Percentiles rank a stretch among this genome's conserved stretches.
phyloP scores from a whole-genome alignment of 768 basidiomycete genomes.

The button mushroom (Agaricus bisporus) region DNA sequence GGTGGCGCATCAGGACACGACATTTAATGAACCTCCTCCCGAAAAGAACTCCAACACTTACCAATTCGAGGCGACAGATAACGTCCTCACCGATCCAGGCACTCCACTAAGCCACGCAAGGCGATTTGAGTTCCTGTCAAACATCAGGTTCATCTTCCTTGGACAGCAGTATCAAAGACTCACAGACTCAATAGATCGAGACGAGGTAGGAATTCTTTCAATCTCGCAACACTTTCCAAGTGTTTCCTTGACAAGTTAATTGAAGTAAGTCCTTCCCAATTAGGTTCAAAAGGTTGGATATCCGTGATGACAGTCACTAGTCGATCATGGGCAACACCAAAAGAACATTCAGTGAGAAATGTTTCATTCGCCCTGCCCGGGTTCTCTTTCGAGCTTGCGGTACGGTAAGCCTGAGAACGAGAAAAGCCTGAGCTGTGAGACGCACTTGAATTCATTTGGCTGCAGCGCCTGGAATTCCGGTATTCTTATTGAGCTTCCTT shows the following conservation, averaged over 20 bases:
- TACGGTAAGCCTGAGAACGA: constrained; percentile 33
- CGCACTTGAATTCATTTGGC: constrained; percentile 25
- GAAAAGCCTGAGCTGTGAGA: constrained; percentile 39
- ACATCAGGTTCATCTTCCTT: constrained; percentile 7
- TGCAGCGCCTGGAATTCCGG: constrained; percentile 45
- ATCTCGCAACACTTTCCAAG: constrained; percentile 73
- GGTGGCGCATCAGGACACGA: constrained; percentile 11
- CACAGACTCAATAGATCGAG: constrained; percentile 75
- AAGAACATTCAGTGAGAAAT: constrained; percentile 94
- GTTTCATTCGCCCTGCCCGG: constrained; percentile 34
- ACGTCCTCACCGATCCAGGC: constrained; percentile 62
- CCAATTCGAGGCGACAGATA: constrained; percentile 75
- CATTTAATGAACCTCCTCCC: constrained; percentile 7
- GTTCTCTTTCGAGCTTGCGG: constrained; percentile 24
- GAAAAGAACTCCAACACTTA: constrained; percentile 28
- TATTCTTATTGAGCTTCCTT: constrained; percentile 36
- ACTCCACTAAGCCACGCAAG: constrained; percentile 79
- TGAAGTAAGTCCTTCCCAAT: constrained; percentile 77
- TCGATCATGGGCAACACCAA: constrained; percentile 87
- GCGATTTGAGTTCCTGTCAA: constrained; percentile 60
- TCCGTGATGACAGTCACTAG: constrained; percentile 92
- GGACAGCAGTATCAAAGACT: constrained; percentile 24
- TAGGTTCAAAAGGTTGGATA: constrained; percentile 88
- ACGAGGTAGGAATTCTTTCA: constrained; percentile 85
- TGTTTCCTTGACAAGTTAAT: constrained; percentile 74